These are phyloP conservation scores for Cladophialophora carrionii DNA, from an alignment of 2,329 filamentous ascomycete species.

Conservation along the genomic window DNA sequence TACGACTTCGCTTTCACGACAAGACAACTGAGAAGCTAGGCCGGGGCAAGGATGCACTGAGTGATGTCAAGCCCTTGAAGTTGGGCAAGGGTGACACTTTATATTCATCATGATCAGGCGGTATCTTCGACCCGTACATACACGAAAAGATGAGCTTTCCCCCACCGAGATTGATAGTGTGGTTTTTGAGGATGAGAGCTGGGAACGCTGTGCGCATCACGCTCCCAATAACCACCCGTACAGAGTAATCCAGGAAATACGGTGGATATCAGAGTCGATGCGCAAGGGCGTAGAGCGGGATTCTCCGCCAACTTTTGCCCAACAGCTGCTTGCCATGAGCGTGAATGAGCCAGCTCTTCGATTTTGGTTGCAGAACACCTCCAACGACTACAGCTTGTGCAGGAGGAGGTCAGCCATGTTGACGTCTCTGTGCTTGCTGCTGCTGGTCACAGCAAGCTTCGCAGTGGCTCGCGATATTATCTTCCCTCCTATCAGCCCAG, in stretches of 20 bases:
- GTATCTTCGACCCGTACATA: not conserved
- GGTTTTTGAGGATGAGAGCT: not conserved
- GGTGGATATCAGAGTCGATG: not conserved
- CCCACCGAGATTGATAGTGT: not conserved
- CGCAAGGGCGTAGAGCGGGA: not conserved
- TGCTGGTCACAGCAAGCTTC: slow-evolving; percentile 13
- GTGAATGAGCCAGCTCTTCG: not conserved
- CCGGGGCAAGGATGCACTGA: not conserved
- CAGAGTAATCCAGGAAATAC: not conserved
- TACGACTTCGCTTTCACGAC: not conserved
- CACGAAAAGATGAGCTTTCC: not conserved
- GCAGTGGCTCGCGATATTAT: slow-evolving; percentile 38
- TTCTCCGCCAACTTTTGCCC: not conserved
- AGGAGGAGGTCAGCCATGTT: slow-evolving; percentile 8
- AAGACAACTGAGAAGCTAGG: not conserved
- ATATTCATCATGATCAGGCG: not conserved
- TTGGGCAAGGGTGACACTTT: not conserved
- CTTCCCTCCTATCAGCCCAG: slow-evolving; percentile 40
- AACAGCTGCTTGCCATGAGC: not conserved
- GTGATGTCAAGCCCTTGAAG: not conserved
- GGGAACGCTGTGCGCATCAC: not conserved
- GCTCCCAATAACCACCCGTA: not conserved
- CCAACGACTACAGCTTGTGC: not conserved
- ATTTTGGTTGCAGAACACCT: not conserved
- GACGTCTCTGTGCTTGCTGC: slow-evolving; percentile 5